These are phyloP conservation scores for Mycena crocata DNA, from an alignment of 768 basidiomycete genomes.

Conservation along the genomic window DNA sequence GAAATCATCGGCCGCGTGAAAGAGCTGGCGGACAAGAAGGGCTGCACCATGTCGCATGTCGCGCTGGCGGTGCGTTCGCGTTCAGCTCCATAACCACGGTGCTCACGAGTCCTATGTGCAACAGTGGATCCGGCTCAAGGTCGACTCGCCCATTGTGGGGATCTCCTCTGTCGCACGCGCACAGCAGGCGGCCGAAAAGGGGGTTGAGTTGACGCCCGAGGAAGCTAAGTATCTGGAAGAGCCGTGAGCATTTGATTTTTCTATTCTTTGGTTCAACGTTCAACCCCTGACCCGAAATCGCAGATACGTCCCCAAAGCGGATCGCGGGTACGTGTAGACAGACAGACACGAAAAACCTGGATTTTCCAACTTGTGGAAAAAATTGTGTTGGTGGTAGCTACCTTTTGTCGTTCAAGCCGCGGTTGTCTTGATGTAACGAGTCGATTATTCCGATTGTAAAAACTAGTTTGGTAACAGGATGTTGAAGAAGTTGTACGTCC, in stretches of 20 bases:
- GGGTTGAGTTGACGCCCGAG: constrained; percentile 51
- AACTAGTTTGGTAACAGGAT: no score
- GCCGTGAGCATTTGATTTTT: constrained; percentile 40
- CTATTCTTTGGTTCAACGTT: neutral
- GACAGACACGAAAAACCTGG: no score
- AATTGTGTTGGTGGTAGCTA: no score
- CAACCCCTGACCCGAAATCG: neutral
- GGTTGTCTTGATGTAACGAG: no score
- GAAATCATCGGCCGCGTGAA: constrained; percentile 52
- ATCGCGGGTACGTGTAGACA: constrained; percentile 22
- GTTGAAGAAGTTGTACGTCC: no score
- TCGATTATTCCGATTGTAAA: no score
- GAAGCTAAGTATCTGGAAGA: constrained; percentile 56
- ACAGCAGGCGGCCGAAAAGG: constrained; percentile 31
- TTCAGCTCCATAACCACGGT: neutral
- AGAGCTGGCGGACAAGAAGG: constrained; percentile 55
- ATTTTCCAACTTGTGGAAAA: no score
- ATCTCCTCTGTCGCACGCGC: constrained; percentile 36
- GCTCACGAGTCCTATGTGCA: neutral
- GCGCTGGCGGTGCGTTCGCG: constrained; percentile 45
- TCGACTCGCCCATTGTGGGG: constrained; percentile 48
- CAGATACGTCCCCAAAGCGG: constrained; percentile 24
- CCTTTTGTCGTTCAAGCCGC: no score
- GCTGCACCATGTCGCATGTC: constrained; percentile 57
- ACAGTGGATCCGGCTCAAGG: constrained; percentile 50